Evolutionary conservation across 169 alveolate species (phyloP), one percentile per base, ranked within the genome.

Genomic region (Amoebophrya sp.): DNA sequence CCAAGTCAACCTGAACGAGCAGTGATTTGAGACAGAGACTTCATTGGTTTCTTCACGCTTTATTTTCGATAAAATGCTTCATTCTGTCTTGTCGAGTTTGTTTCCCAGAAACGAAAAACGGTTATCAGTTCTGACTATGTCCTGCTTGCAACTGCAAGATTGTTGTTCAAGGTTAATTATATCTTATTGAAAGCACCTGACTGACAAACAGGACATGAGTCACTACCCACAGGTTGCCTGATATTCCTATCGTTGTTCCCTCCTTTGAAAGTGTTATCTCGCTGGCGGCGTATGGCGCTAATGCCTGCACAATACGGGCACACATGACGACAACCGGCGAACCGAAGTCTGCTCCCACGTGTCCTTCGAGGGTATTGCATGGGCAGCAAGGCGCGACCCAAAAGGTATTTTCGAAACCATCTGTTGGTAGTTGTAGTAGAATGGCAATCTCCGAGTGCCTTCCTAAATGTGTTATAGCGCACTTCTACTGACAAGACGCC

Each of bases 381-480:
- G 83, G 83, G n/a, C 83, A 65, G 33, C 83, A 65, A 18, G 83
- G 83, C 83, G 83, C 18, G 18, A 65, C n/a, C 83, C 83, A 65
- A 26, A 65, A 65, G 38, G 83, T 65, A 36, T 65, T 65, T 36
- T 65, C 83, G 33, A 65, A 65, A 10, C 83, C 83, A 36, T 65
- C 83, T 65, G 83, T 12, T 1, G 83, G 6, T 6, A 47, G 6
- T 47, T 6, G 18, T 47, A n/a, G n/a, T n/a, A n/a, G n/a, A n/a
- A n/a, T n/a, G n/a, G n/a, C n/a, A n/a, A n/a, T n/a, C n/a, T n/a
- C n/a, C 65, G 18, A 65, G 18, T 65, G 18, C n/a, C 10, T 26
- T 10, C n/a, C 36, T 18, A 12, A 36, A 26, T 65, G 83, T 29
- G 33, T 12, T 0, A 1, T 6, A 1, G n/a, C n/a, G 83, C 39